Conservation (phyloP, 257 asterid species). For the Petunia axillaris region DNA sequence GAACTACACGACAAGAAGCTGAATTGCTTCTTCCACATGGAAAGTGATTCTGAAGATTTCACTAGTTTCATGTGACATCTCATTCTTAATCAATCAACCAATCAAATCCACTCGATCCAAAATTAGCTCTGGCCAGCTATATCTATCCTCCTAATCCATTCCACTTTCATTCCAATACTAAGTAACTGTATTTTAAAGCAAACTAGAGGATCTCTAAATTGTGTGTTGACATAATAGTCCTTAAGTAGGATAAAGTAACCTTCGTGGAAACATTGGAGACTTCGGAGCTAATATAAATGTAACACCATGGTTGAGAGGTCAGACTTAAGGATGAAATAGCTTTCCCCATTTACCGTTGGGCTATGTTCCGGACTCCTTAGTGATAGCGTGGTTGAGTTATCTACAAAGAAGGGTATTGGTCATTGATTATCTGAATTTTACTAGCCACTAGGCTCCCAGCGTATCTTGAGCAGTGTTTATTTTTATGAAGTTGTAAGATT, state of each 20-base stretch:
- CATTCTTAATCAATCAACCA: background rate
- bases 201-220: background rate
- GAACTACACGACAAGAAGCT: too few species aligned
- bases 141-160: background rate
- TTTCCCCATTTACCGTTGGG: background rate
- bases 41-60: too few species aligned
- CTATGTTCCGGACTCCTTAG: background rate
- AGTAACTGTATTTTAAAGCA: background rate
- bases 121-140: background rate
- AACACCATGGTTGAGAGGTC: background rate
- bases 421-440: background rate
- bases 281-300: background rate
- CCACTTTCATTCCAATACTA: background rate
- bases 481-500: background rate
- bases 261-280: background rate
- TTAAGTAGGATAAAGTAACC: background rate
- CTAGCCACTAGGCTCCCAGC: background rate
- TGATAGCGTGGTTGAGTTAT: conserved; percentile 5
- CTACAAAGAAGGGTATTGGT: background rate
- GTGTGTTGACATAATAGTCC: background rate
- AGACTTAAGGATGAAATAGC: background rate
- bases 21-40: too few species aligned
- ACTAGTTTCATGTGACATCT: background rate
- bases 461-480: background rate
- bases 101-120: background rate